These are phyloP conservation scores for Ramaria sp. DNA, from an alignment of 768 basidiomycete genomes.

Conservation along the genomic window DNA sequence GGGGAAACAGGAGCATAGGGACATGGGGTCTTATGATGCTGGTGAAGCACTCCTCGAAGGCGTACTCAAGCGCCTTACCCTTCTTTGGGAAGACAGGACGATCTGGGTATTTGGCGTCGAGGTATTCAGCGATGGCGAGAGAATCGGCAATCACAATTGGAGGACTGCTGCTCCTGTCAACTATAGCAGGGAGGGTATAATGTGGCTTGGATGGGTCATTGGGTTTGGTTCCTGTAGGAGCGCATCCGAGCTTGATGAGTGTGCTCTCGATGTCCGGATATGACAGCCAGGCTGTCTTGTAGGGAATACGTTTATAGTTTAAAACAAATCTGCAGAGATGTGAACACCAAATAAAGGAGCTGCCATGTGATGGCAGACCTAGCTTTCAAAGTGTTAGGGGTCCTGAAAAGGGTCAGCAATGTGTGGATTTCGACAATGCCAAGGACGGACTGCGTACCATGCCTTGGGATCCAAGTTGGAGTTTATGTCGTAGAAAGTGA, in stretches of 20 bases:
- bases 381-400: conserved; percentile 65
- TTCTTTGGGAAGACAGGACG: conserved; percentile 41
- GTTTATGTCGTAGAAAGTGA: conserved; percentile 58
- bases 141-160: conserved; percentile 51
- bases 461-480: conserved; percentile 43
- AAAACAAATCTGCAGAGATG: conserved; percentile 46
- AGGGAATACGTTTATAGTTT: conserved; percentile 63
- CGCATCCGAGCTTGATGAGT: conserved; percentile 25
- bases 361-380: conserved; percentile 26
- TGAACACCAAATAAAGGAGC: not conserved
- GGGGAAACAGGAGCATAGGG: conserved; percentile 56
- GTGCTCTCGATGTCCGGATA: conserved; percentile 57
- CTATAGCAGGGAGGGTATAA: conserved; percentile 61
- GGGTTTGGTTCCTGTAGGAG: conserved; percentile 21
- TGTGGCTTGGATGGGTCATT: conserved; percentile 37
- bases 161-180: conserved; percentile 35
- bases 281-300: conserved; percentile 62
- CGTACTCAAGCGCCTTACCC: conserved; percentile 50
- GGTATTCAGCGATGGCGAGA: conserved; percentile 58
- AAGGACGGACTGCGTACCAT: conserved; percentile 30
- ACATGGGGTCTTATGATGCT: conserved; percentile 59
- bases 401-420: not conserved
- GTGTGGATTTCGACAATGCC: not conserved
- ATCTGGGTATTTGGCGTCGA: conserved; percentile 53
- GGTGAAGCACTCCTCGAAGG: conserved; percentile 60